Percentiles rank a stretch among this genome's conserved stretches.
Evolutionary conservation across 1,139 yeast genomes (phyloP).

Genomic region (Groenewaldozyma sp.): DNA sequence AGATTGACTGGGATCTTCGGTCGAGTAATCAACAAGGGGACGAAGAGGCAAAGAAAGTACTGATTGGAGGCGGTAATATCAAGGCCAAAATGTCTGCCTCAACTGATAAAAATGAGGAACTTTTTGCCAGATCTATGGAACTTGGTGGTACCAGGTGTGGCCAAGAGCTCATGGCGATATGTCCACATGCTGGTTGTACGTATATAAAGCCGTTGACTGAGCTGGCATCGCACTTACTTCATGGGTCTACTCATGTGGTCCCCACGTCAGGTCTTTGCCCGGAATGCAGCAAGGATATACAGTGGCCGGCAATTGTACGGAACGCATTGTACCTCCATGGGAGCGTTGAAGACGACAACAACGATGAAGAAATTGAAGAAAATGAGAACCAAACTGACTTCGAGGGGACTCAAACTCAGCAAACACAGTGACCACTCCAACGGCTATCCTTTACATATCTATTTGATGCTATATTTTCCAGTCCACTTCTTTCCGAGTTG

Average conservation of each 20-base stretch:
- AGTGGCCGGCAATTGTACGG: slow-evolving; percentile 12
- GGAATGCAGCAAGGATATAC: slow-evolving; percentile 6
- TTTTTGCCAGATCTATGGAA: background rate
- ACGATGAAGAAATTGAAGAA: background rate
- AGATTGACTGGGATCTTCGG: slow-evolving; percentile 13
- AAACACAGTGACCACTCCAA: no score
- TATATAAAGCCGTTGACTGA: slow-evolving; percentile 6
- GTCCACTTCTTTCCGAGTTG: no score
- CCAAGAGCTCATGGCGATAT: slow-evolving; percentile 7
- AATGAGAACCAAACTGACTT: no score
- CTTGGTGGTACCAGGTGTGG: background rate
- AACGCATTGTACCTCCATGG: slow-evolving; percentile 5
- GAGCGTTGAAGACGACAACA: background rate
- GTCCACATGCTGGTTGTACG: slow-evolving; percentile 2
- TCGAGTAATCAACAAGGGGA: no score
- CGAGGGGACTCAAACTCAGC: no score
- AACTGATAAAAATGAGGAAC: background rate
- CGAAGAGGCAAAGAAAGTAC: slow-evolving; percentile 5
- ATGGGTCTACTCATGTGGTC: slow-evolving; percentile 8
- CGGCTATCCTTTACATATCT: no score
- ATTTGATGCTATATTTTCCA: no score
- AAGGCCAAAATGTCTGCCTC: slow-evolving; percentile 1
- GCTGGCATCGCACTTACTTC: slow-evolving; percentile 10
- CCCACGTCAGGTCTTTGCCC: slow-evolving; percentile 15
- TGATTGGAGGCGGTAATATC: slow-evolving; percentile 15